Percentiles rank a stretch among this genome's conserved stretches.
These are phyloP conservation scores for Mucor circinelloides DNA, from an alignment of 371 early-diverging fungal genomes.

Conservation along the genomic window DNA sequence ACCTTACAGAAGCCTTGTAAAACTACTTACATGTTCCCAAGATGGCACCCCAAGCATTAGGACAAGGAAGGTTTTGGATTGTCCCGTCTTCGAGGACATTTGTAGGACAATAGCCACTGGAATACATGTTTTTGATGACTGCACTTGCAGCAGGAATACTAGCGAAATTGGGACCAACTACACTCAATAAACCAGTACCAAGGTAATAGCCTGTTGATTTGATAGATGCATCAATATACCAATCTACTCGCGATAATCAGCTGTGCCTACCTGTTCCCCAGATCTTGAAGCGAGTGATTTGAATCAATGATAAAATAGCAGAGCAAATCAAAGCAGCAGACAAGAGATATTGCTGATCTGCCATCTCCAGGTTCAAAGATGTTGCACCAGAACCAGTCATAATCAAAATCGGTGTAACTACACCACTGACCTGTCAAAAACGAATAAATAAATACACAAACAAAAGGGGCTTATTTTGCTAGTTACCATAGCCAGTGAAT, in stretches of 20 bases:
- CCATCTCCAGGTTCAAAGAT: constrained; percentile 49
- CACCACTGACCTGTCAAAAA: constrained; percentile 57
- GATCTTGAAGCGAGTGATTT: constrained; percentile 62
- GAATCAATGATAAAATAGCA: constrained; percentile 56
- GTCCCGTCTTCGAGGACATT: constrained; percentile 48
- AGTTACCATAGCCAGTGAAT: constrained; percentile 50
- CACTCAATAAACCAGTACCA: constrained; percentile 61
- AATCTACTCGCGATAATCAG: not conserved
- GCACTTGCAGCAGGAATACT: constrained; percentile 49
- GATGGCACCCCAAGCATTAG: constrained; percentile 61
- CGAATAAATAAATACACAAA: constrained; percentile 5
- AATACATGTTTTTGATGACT: constrained; percentile 44
- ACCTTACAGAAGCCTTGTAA: not conserved
- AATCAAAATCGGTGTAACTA: constrained; percentile 62
- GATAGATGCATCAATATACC: not conserved
- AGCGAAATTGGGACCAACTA: constrained; percentile 62
- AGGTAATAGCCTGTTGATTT: constrained; percentile 40
- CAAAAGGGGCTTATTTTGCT: not conserved
- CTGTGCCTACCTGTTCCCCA: constrained; percentile 33
- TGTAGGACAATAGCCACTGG: constrained; percentile 50
- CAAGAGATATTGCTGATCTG: constrained; percentile 55
- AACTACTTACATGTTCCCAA: constrained; percentile 54
- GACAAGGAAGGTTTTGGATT: constrained; percentile 49
- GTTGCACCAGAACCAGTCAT: constrained; percentile 54
- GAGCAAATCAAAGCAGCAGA: constrained; percentile 64